Base-by-base conservation (phyloP, 805 yeast species). In the Yamadazyma sp. region DNA sequence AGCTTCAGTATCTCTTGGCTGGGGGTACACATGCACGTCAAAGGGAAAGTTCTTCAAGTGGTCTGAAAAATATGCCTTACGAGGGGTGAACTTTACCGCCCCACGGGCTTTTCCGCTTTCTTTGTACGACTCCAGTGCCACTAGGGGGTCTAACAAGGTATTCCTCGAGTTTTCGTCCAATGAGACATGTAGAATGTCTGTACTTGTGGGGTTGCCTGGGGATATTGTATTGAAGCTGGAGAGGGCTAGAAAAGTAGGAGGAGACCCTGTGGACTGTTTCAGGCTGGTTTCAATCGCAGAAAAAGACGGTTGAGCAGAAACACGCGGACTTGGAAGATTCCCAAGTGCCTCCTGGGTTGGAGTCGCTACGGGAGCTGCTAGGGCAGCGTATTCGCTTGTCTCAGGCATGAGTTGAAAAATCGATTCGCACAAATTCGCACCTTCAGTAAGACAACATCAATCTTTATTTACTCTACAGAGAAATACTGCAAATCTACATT, bases 61-160 rank as follows among this genome's bases (percentile, higher is more conserved):
- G 4, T 22, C 6, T 4, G 25, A 9, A 3, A 12, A 16, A 8
- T n/a, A n/a, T n/a, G 28, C 13, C 15, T 14, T n/a, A 21, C 9
- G 9, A 32, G 26, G 28, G 5, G 75, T 65, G 2, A 90, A 55
- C 52, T 89, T 90, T 29, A 88, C 60, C 51, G 93, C 89, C 0
- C 96, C 96, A 55, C 71, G 78, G 19, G 62, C 55, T 21, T 55
- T 59, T 2, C 93, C 95, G 7, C 70, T 49, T 0, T 70, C 65
- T 9, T 61, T 56, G 1, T 78, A 57, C 10, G 22, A 7, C 15
- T 36, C 33, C 28, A 35, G 28, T 24, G 27, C 38, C 17, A 12
- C 32, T 21, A 27, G 25, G 9, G 35, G 35, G 16, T 35, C 38
- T 2, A 20, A 17, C 11, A 28, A 14, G n/a, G 32, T 19, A 13